Evolutionary conservation across 768 basidiomycete species (phyloP).

Genomic region (Infundibulicybe gibba): DNA sequence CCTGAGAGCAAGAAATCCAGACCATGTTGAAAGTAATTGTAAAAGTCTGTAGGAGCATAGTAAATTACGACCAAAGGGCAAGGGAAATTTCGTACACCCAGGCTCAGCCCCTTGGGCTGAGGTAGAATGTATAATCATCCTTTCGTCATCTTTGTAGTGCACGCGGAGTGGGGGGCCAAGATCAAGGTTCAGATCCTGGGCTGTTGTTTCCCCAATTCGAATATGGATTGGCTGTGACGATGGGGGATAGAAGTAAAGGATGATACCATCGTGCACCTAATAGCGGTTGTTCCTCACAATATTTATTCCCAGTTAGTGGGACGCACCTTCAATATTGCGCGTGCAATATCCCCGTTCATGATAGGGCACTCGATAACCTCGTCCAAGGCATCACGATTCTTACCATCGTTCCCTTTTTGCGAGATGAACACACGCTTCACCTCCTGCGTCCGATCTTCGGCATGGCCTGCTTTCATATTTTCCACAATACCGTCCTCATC

Average conservation of each 20-base stretch:
- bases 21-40: constrained; percentile 92
- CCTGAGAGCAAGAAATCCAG: constrained; percentile 83
- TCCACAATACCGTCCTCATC: constrained; percentile 68
- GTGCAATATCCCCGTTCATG: constrained; percentile 71
- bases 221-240: constrained; percentile 51
- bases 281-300: not conserved
- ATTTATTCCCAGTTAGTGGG: not conserved
- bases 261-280: constrained; percentile 73
- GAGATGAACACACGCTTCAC: constrained; percentile 73
- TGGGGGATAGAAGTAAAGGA: constrained; percentile 62
- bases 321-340: constrained; percentile 65
- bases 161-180: constrained; percentile 74
- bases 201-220: constrained; percentile 69
- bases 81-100: constrained; percentile 36
- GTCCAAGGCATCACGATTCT: constrained; percentile 63
- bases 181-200: constrained; percentile 77
- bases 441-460: constrained; percentile 69
- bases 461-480: constrained; percentile 43
- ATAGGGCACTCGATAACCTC: constrained; percentile 61
- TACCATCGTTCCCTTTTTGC: constrained; percentile 59
- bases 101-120: constrained; percentile 46
- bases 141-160: constrained; percentile 86
- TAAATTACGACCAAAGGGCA: not conserved
- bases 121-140: constrained; percentile 79
- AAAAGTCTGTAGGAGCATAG: constrained; percentile 59